A percentile compares a stretch with the other conserved stretches of the same genome.
Conservation (phyloP, 2,329 filamentous ascomycete genomes). For the Myriosclerotinia duriaeana region DNA sequence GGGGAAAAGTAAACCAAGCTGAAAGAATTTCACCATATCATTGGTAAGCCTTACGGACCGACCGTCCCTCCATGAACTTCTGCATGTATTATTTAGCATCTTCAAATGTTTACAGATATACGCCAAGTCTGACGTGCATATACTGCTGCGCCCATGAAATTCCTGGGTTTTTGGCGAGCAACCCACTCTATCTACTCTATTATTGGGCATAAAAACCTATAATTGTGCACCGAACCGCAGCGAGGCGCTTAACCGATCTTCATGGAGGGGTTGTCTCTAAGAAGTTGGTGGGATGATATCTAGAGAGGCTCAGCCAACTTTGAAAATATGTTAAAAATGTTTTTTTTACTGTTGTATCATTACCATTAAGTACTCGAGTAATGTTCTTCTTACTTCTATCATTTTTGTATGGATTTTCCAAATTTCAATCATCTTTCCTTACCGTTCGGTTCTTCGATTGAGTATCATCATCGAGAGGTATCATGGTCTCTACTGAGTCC, state of each 20-base stretch:
- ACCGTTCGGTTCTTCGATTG: not conserved
- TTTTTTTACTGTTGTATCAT: not conserved
- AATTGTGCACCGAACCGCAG: conserved; percentile 11
- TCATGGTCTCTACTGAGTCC: conserved; percentile 19
- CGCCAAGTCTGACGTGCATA: conserved; percentile 17
- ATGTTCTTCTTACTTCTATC: not conserved
- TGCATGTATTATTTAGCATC: conserved; percentile 6
- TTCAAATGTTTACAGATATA: not conserved
- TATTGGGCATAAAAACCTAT: conserved; percentile 12
- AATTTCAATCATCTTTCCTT: not conserved
- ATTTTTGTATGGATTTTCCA: conserved; percentile 9
- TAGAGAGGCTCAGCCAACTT: conserved; percentile 13
- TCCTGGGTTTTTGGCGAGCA: not conserved
- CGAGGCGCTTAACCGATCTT: conserved; percentile 17
- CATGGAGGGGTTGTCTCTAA: conserved; percentile 6
- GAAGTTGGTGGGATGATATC: conserved; percentile 11
- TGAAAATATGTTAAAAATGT: not conserved
- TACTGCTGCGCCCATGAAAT: conserved; percentile 8
- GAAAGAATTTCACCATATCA: not conserved
- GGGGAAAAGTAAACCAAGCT: not conserved
- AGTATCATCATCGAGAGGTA: not conserved
- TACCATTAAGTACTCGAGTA: not conserved
- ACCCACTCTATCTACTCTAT: conserved; percentile 15
- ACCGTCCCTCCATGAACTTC: not conserved
- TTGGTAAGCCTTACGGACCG: conserved; percentile 5